phyloP scores from a whole-genome alignment of 371 early-diverging fungal genomes.

The Apophysomyces trapeziformis region DNA sequence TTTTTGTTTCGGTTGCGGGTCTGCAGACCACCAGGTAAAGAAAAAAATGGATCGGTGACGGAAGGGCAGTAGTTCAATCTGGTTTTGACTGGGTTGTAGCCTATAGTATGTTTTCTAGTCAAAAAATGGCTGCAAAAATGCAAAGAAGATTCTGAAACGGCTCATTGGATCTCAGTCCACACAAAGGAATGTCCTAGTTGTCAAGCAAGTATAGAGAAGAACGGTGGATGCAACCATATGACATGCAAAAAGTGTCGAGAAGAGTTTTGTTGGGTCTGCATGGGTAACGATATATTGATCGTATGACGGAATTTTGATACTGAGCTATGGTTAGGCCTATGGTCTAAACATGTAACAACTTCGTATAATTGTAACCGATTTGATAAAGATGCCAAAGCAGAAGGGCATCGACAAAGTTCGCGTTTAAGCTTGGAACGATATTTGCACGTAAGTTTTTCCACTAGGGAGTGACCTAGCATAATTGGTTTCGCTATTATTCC shows the following conservation, averaged over 20 bases:
- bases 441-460: constrained; percentile 74
- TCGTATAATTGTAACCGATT: constrained; percentile 94
- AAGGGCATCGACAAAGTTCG: constrained; percentile 85
- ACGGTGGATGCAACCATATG: constrained; percentile 97
- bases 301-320: constrained; percentile 31
- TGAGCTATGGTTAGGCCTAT: constrained; percentile 70
- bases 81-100: constrained; percentile 34
- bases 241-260: constrained; percentile 86
- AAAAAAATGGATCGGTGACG: too few species aligned
- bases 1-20: constrained; percentile 96
- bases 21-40: constrained; percentile 78
- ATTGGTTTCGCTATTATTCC: background rate
- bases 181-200: constrained; percentile 97
- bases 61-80: background rate
- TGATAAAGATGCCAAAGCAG: constrained; percentile 82
- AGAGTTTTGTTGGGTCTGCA: constrained; percentile 93
- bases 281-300: constrained; percentile 35
- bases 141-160: constrained; percentile 96
- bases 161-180: constrained; percentile 96
- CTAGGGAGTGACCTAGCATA: background rate
- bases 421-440: constrained; percentile 91
- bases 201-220: constrained; percentile 95
- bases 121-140: constrained; percentile 94
- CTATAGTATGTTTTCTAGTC: constrained; percentile 86
- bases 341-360: constrained; percentile 92